Base-by-base conservation (phyloP, 2,329 filamentous ascomycete genomes). In the Fusarium sacchari region DNA sequence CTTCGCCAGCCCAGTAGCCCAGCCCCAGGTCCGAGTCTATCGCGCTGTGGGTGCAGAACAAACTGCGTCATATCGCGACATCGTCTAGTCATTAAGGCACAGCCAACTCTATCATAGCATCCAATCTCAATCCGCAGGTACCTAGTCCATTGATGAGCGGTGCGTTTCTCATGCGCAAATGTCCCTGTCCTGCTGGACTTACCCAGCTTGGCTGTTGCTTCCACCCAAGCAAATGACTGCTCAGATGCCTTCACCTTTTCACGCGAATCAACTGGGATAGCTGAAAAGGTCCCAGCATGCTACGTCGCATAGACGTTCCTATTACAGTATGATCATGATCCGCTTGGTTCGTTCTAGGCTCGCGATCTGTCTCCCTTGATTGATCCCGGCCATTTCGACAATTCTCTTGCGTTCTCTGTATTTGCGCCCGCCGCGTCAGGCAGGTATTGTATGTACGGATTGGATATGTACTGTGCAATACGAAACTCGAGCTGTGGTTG, bases 281-380 rank as follows among this genome's bases (percentile, higher is more conserved):
- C 60, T 49, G 32, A 32, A 39, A 58, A 59, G 40, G 24, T 22
- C 28, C 28, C 39, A 62, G 39, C 57, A 60, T 44, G 73, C 64
- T 62, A 58, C 72, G 65, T 67, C 70, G 55, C 63, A 60, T 68
- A 43, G 58, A 60, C 58, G 50, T 61, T 49, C 28, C 67, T 39
- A 53, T 43, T 34, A 52, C 55, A 49, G 30, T 36, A 36, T 34
- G 42, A 47, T 18, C 34, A 56, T 32, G 30, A 52, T 56, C 36
- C 53, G 52, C 62, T 60, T 58, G 55, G 63, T 56, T 69, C 57
- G 67, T 70, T 58, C 72, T 44, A 75, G 72, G 60, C 67, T 71
- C 47, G 17, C 50, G 59, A 61, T 64, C 72, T 64, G 67, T 74
- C 59, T 77, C 64, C 64, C 55, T 62, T 46, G 58, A 53, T 43